Conservation (phyloP, 768 basidiomycete genomes). For the Tricholomella constricta region DNA sequence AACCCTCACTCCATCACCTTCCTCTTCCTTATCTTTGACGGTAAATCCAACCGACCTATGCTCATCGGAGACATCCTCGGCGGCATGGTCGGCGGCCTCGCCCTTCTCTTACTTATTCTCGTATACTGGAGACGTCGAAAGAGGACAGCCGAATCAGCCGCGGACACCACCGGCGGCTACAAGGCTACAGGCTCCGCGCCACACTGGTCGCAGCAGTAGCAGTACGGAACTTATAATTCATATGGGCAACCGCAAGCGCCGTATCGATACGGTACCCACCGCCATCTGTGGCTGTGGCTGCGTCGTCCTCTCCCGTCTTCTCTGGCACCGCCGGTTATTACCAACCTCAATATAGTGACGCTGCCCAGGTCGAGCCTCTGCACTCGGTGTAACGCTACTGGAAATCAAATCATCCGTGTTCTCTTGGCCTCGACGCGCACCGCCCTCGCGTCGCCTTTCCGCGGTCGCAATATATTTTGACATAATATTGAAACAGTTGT, state of each 20-base stretch:
- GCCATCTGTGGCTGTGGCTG: constrained; percentile 9
- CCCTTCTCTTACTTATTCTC: constrained; percentile 3
- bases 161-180: background rate
- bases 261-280: constrained; percentile 16
- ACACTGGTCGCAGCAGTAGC: background rate
- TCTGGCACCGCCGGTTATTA: too few relatives aligned
- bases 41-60: constrained; percentile 1
- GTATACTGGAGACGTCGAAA: constrained; percentile 12
- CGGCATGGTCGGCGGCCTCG: constrained; percentile 10
- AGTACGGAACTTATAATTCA: background rate
- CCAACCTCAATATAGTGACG: too few relatives aligned
- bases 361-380: too few relatives aligned
- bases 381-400: too few relatives aligned
- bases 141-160: background rate
- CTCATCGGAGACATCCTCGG: constrained; percentile 10
- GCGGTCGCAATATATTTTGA: too few relatives aligned
- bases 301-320: too few relatives aligned
- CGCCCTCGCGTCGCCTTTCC: too few relatives aligned
- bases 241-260: constrained; percentile 11
- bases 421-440: too few relatives aligned
- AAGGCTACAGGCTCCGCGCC: background rate
- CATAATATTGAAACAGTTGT: too few relatives aligned
- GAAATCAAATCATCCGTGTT: too few relatives aligned
- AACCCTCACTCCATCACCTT: background rate
- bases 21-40: constrained; percentile 1